These are phyloP conservation scores for Centrapalus pauciflorus DNA, from an alignment of 129 eudicot species.

Conservation along the genomic window DNA sequence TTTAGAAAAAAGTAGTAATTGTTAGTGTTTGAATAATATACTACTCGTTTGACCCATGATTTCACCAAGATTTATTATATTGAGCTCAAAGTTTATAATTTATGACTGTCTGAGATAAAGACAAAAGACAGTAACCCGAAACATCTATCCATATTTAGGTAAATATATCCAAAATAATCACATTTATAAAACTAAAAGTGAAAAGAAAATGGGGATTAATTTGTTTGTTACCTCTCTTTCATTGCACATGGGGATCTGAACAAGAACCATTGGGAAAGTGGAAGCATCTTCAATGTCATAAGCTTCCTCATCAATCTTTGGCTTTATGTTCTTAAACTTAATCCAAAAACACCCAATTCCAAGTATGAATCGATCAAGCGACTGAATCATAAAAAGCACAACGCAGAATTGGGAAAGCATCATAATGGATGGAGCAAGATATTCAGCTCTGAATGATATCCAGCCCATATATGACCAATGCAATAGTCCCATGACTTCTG, in stretches of 20 bases:
- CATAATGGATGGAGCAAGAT: constrained; percentile 56
- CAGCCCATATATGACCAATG: constrained; percentile 74
- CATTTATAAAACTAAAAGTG: neutral
- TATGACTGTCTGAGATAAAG: too few relatives aligned
- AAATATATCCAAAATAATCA: too few relatives aligned
- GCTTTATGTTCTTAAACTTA: constrained; percentile 63
- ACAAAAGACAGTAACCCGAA: too few relatives aligned
- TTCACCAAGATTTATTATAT: too few relatives aligned
- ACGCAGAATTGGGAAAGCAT: constrained; percentile 60
- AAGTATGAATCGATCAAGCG: constrained; percentile 63
- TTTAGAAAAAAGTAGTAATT: too few relatives aligned
- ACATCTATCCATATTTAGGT: too few relatives aligned
- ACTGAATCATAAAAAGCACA: constrained; percentile 80
- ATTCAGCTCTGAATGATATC: constrained; percentile 63
- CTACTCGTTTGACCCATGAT: too few relatives aligned
- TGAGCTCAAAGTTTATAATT: too few relatives aligned
- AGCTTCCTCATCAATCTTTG: constrained; percentile 41
- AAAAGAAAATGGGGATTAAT: neutral
- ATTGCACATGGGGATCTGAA: constrained; percentile 95
- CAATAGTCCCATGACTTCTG: constrained; percentile 48
- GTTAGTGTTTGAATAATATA: too few relatives aligned
- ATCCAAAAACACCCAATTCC: constrained; percentile 86
- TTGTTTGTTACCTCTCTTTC: constrained; percentile 67
- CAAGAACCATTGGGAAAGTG: constrained; percentile 84
- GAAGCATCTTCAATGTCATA: constrained; percentile 60